phyloP scores from a whole-genome alignment of 331 rosid genomes.

The Telfairia occidentalis region DNA sequence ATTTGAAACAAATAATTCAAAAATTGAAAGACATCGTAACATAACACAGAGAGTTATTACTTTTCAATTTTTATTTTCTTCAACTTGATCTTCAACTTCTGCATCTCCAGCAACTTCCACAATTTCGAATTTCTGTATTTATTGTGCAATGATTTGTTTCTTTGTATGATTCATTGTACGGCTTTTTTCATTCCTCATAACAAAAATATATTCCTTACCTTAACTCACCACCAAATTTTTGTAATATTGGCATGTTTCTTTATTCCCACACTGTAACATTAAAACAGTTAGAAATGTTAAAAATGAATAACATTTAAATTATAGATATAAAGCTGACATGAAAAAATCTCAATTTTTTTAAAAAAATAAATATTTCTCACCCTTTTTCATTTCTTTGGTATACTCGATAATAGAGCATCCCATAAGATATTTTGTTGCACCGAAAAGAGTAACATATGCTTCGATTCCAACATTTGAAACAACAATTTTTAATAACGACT shows the following conservation, averaged over 20 bases:
- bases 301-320: no score
- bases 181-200: background rate
- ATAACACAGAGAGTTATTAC: no score
- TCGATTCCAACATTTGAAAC: background rate
- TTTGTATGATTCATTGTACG: background rate
- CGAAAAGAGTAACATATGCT: background rate
- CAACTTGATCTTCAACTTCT: no score
- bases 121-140: no score
- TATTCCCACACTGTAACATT: background rate
- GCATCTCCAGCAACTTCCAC: no score
- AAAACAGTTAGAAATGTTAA: background rate
- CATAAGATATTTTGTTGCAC: background rate
- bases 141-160: no score
- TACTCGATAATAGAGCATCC: background rate
- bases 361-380: background rate
- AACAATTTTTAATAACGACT: no score
- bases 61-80: no score
- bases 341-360: no score
- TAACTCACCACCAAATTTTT: background rate
- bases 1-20: no score
- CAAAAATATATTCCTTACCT: background rate
- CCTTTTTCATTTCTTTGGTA: background rate
- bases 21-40: no score
- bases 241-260: background rate
- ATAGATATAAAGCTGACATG: no score